Percentiles rank a stretch among this genome's conserved stretches.
phyloP scores from a whole-genome alignment of 2,329 filamentous ascomycete species.

The Podosphaera fusca region DNA sequence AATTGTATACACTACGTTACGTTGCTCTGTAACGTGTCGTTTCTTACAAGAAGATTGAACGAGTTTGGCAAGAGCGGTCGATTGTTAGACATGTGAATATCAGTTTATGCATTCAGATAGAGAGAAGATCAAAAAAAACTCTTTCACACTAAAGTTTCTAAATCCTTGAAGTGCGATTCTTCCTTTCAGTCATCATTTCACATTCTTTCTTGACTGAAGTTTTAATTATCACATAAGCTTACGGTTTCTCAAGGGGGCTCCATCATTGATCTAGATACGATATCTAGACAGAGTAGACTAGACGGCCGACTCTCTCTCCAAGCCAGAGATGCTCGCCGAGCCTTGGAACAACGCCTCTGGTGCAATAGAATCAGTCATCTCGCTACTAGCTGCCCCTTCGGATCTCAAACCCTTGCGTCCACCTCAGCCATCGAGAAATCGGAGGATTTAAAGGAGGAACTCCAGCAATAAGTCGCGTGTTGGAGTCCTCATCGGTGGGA shows the following conservation, averaged over 20 bases:
- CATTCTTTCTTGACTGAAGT: too few species aligned
- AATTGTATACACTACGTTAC: too few species aligned
- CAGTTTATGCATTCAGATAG: too few species aligned
- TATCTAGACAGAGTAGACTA: neutral
- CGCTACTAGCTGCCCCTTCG: neutral
- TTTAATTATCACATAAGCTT: neutral
- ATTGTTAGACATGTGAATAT: too few species aligned
- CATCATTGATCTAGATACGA: neutral
- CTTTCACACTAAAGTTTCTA: too few species aligned
- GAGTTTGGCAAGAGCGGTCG: too few species aligned
- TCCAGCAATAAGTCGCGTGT: too few species aligned
- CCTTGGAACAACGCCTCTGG: neutral
- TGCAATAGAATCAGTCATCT: neutral
- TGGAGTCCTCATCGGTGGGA: neutral
- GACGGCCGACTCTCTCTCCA: neutral
- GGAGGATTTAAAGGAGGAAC: neutral
- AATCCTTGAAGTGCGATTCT: too few species aligned
- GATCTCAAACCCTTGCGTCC: neutral
- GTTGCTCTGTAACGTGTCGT: too few species aligned
- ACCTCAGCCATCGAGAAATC: neutral
- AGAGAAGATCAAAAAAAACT: too few species aligned
- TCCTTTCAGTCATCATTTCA: too few species aligned
- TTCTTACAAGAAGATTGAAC: too few species aligned
- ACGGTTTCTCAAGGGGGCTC: neutral
- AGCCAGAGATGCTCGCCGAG: neutral